Conservation (phyloP, 805 yeast species). For the Cyberlindnera lachancei region DNA sequence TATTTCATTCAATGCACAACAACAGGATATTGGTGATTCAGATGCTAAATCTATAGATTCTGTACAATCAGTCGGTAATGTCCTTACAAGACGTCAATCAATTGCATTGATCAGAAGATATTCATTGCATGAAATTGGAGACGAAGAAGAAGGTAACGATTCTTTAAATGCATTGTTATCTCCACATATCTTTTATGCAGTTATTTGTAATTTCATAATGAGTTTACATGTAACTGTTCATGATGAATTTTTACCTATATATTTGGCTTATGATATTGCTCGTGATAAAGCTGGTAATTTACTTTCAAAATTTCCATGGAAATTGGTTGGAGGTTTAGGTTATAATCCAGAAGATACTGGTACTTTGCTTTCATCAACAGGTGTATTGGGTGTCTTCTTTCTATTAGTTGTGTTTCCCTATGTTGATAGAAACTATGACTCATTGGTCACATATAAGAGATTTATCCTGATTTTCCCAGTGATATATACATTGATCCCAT, state of each 20-base stretch:
- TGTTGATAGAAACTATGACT: slow-evolving; percentile 39
- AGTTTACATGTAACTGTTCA: slow-evolving; percentile 42
- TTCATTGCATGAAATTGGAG: slow-evolving; percentile 25
- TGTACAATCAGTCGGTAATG: slow-evolving; percentile 18
- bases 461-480: slow-evolving; percentile 37
- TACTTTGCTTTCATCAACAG: slow-evolving; percentile 41
- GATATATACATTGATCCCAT: slow-evolving; percentile 40
- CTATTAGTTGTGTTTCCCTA: slow-evolving; percentile 45
- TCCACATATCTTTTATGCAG: slow-evolving; percentile 27
- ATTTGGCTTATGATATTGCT: slow-evolving; percentile 34
- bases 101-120: slow-evolving; percentile 25
- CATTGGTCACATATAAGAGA: slow-evolving; percentile 36
- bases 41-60: slow-evolving; percentile 21
- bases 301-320: slow-evolving; percentile 38
- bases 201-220: slow-evolving; percentile 32
- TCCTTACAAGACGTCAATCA: slow-evolving; percentile 27
- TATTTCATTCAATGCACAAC: neutral
- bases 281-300: slow-evolving; percentile 19
- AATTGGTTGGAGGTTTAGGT: slow-evolving; percentile 46
- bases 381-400: slow-evolving; percentile 43
- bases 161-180: slow-evolving; percentile 22
- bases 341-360: slow-evolving; percentile 41
- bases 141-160: slow-evolving; percentile 13
- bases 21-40: too few relatives aligned
- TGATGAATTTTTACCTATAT: slow-evolving; percentile 50